A percentile compares a stretch with the other conserved stretches of the same genome.
These are phyloP conservation scores for Dacryopinax primogenitus DNA, from an alignment of 768 basidiomycete species.

Conservation along the genomic window DNA sequence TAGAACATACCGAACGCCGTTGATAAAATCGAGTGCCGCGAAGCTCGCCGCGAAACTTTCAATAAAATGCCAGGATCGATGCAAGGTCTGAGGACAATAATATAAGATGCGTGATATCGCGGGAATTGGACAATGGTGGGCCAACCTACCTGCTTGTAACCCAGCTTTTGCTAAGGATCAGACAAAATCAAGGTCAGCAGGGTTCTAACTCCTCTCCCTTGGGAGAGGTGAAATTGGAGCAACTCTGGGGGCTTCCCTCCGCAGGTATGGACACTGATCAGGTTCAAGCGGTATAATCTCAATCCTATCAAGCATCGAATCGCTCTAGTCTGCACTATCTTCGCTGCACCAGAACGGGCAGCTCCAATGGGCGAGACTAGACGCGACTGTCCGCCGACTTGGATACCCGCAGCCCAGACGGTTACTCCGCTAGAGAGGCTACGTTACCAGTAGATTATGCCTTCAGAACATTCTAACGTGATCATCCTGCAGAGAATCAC, in stretches of 20 bases:
- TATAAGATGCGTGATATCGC: background rate
- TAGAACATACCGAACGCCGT: conserved; percentile 53
- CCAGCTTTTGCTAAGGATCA: conserved; percentile 46
- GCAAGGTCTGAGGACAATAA: conserved; percentile 48
- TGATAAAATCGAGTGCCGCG: conserved; percentile 81
- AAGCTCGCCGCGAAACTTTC: conserved; percentile 85
- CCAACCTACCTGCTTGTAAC: conserved; percentile 59
- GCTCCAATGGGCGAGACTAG: conserved; percentile 18
- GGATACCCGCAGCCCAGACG: conserved; percentile 91
- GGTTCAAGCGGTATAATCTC: conserved; percentile 98
- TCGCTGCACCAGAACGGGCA: conserved; percentile 1
- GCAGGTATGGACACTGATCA: conserved; percentile 95
- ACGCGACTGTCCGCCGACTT: conserved; percentile 27
- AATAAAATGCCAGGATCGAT: conserved; percentile 68
- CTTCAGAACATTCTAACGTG: background rate
- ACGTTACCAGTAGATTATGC: conserved; percentile 53
- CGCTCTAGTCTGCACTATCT: conserved; percentile 20
- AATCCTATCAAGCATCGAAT: conserved; percentile 44
- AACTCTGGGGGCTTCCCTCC: conserved; percentile 83
- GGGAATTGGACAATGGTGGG: background rate
- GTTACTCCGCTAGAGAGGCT: conserved; percentile 44
- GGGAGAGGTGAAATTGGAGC: conserved; percentile 34
- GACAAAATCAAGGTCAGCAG: conserved; percentile 38
- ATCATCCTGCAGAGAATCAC: conserved; percentile 23
- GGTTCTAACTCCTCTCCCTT: conserved; percentile 27